Evolutionary conservation across 2,329 filamentous ascomycete genomes (phyloP).

Genomic region (Talaromyces islandicus): DNA sequence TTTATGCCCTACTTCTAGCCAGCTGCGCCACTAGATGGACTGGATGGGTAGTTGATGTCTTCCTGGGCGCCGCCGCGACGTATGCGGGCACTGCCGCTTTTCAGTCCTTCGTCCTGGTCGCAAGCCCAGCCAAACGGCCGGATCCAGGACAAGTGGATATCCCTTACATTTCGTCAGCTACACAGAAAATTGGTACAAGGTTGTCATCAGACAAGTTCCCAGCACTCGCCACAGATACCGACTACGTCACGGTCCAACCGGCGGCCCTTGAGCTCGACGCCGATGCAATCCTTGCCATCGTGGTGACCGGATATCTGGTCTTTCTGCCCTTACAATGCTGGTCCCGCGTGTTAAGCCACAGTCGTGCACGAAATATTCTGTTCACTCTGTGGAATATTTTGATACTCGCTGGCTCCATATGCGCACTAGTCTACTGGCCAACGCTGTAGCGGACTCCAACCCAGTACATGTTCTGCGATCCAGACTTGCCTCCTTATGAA

Average conservation of each 20-base stretch:
- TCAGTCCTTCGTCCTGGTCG: conserved; percentile 25
- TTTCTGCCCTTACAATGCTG: conserved; percentile 29
- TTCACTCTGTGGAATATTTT: conserved; percentile 25
- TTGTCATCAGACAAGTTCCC: not conserved
- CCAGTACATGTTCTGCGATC: conserved; percentile 29
- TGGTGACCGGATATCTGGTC: conserved; percentile 28
- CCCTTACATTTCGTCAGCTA: not conserved
- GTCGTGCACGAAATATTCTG: conserved; percentile 21
- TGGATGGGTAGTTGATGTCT: conserved; percentile 20
- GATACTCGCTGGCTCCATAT: conserved; percentile 26
- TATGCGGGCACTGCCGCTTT: conserved; percentile 28
- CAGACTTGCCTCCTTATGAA: conserved; percentile 17
- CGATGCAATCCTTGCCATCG: conserved; percentile 28
- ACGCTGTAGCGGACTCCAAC: conserved; percentile 11
- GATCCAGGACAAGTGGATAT: not conserved
- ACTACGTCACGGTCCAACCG: conserved; percentile 18
- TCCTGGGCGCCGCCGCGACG: conserved; percentile 26
- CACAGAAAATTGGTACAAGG: not conserved
- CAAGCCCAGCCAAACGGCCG: conserved; percentile 10
- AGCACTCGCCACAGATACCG: conserved; percentile 13
- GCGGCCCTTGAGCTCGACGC: conserved; percentile 25
- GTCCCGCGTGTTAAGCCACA: conserved; percentile 22
- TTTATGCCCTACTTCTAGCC: conserved; percentile 21
- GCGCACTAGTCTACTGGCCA: conserved; percentile 20
- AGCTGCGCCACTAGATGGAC: not conserved